A percentile compares a stretch with the other conserved stretches of the same genome.
phyloP scores from a whole-genome alignment of 345 rosid species.

The Lenwebbia sp. region DNA sequence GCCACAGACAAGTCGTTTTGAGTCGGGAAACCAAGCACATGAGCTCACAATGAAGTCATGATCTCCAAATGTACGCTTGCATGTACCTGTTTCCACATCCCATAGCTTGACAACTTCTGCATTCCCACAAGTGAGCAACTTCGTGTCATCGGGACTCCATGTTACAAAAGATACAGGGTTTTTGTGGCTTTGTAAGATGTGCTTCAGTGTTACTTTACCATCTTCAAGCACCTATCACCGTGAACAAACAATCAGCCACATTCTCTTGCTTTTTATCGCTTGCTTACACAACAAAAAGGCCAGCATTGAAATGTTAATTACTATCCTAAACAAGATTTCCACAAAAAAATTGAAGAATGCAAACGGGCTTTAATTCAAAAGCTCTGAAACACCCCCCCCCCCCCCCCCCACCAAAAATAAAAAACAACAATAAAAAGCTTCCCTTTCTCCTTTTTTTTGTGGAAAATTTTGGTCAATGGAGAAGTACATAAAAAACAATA shows the following conservation, averaged over 20 bases:
- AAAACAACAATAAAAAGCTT: background rate
- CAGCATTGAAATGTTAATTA: background rate
- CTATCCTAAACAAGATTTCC: background rate
- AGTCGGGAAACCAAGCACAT: constrained; percentile 97
- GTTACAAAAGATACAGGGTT: constrained; percentile 76
- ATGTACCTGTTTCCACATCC: constrained; percentile 86
- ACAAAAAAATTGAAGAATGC: background rate
- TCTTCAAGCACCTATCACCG: constrained; percentile 49
- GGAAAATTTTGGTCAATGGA: background rate
- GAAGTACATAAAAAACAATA: background rate
- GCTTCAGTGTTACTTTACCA: constrained; percentile 37
- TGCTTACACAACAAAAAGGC: background rate
- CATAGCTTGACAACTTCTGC: constrained; percentile 80
- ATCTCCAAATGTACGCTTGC: constrained; percentile 83
- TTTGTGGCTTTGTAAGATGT: constrained; percentile 56
- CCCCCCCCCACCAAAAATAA: background rate
- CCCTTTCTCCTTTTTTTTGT: background rate
- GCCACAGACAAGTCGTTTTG: constrained; percentile 76
- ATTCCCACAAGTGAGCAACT: constrained; percentile 77
- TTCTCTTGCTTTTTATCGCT: constrained; percentile 19
- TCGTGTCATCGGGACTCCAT: constrained; percentile 83
- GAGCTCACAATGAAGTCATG: constrained; percentile 73
- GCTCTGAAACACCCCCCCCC: background rate
- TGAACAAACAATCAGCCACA: constrained; percentile 21
- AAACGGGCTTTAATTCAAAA: background rate